Evolutionary conservation across 257 asterid species (phyloP).

Genomic region (Asclepias syriaca): DNA sequence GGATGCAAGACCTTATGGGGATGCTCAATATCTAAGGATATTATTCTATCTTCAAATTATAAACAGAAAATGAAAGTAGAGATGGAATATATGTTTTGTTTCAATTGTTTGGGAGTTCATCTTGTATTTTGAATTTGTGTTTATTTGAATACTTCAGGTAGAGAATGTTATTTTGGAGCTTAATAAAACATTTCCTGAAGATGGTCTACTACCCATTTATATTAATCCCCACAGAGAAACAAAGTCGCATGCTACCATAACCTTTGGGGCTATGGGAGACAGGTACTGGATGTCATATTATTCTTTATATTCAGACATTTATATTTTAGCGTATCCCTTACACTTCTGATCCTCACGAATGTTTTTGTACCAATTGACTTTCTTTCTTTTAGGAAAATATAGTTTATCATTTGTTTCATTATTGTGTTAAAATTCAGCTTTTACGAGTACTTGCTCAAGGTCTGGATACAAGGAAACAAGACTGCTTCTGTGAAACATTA

Average conservation of each 20-base stretch:
- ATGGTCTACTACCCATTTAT: conserved; percentile 97
- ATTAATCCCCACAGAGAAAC: conserved; percentile 71
- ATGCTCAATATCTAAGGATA: neutral
- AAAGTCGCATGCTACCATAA: conserved; percentile 74
- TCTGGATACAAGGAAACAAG: conserved; percentile 97
- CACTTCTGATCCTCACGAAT: neutral
- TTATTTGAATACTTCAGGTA: conserved; percentile 51
- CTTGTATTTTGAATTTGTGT: neutral
- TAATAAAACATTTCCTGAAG: conserved; percentile 82
- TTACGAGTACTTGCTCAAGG: conserved; percentile 94
- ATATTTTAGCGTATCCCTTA: neutral
- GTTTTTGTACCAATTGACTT: conserved; percentile 2
- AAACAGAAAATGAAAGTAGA: neutral
- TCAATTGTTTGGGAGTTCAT: neutral
- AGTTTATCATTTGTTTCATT: neutral
- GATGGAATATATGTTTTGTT: neutral
- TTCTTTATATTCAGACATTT: neutral
- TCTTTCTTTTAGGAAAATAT: neutral
- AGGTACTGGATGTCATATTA: conserved; percentile 39
- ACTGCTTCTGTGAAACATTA: conserved; percentile 78
- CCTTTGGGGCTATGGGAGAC: conserved; percentile 99
- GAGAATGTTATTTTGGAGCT: conserved; percentile 84
- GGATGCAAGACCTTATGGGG: neutral
- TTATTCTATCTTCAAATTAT: neutral
- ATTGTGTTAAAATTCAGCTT: conserved; percentile 49